A percentile compares a stretch with the other conserved stretches of the same genome.
phyloP scores from a whole-genome alignment of 768 basidiomycete species.

The Termitomyces sp. region DNA sequence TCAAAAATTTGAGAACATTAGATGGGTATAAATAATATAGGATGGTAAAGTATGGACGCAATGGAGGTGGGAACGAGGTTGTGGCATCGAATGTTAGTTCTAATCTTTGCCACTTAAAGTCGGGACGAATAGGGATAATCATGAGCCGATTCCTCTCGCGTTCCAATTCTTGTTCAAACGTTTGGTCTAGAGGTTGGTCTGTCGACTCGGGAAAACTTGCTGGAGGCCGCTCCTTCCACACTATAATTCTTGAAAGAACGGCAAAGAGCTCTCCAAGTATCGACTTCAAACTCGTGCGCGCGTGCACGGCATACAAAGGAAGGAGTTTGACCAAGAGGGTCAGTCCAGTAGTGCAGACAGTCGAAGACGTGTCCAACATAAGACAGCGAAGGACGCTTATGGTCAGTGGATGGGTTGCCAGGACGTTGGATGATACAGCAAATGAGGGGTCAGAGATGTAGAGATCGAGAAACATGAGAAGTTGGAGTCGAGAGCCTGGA shows the following conservation, averaged over 20 bases:
- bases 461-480: constrained; percentile 59
- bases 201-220: constrained; percentile 21
- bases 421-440: constrained; percentile 36
- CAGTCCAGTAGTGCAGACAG: constrained; percentile 58
- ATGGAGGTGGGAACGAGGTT: constrained; percentile 50
- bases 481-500: constrained; percentile 62
- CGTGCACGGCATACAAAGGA: constrained; percentile 67
- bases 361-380: constrained; percentile 71
- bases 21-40: constrained; percentile 91
- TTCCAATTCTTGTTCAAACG: constrained; percentile 35
- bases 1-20: constrained; percentile 78
- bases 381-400: constrained; percentile 61
- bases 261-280: constrained; percentile 63
- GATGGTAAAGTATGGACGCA: constrained; percentile 65
- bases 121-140: constrained; percentile 38
- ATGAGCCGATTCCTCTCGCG: constrained; percentile 28
- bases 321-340: constrained; percentile 64
- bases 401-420: constrained; percentile 62
- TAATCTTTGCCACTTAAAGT: constrained; percentile 64
- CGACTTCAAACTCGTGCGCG: constrained; percentile 46
- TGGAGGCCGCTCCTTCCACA: constrained; percentile 60
- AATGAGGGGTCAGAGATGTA: constrained; percentile 56
- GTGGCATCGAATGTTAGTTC: constrained; percentile 53
- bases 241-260: constrained; percentile 65
- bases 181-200: constrained; percentile 26